Conservation (phyloP, 2,329 filamentous ascomycete species). For the Colletotrichum caudatum region DNA sequence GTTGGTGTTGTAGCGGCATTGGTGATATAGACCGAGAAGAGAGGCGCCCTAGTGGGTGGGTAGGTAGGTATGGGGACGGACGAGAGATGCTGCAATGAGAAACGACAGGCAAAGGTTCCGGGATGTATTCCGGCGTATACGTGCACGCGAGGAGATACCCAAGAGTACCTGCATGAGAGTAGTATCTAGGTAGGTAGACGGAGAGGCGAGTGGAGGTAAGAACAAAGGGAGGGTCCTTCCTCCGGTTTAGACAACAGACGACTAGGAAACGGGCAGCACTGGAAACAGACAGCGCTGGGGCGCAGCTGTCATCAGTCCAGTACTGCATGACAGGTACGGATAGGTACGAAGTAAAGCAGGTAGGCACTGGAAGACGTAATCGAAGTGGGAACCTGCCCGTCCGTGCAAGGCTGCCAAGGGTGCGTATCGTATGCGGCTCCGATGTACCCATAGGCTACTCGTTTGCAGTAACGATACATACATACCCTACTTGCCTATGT, state of each 20-base stretch:
- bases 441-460: not conserved
- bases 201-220: conserved; percentile 2
- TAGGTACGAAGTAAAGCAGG: not conserved
- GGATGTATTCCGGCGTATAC: not conserved
- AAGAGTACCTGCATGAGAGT: not conserved
- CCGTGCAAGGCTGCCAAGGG: conserved; percentile 34
- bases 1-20: not conserved
- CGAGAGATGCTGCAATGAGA: not conserved
- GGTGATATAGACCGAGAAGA: not conserved
- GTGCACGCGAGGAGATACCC: not conserved
- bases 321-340: not conserved
- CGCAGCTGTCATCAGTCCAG: conserved; percentile 15
- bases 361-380: conserved; percentile 2
- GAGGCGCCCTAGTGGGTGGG: not conserved
- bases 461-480: not conserved
- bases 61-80: too few species aligned
- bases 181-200: too few species aligned
- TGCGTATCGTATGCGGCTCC: conserved; percentile 22
- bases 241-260: not conserved
- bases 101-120: not conserved
- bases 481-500: too few species aligned
- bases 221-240: not conserved
- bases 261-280: not conserved
- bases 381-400: not conserved
- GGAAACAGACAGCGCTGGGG: conserved; percentile 14